phyloP scores from a whole-genome alignment of 2,329 filamentous ascomycete species.

The Colletotrichum aenigma region DNA sequence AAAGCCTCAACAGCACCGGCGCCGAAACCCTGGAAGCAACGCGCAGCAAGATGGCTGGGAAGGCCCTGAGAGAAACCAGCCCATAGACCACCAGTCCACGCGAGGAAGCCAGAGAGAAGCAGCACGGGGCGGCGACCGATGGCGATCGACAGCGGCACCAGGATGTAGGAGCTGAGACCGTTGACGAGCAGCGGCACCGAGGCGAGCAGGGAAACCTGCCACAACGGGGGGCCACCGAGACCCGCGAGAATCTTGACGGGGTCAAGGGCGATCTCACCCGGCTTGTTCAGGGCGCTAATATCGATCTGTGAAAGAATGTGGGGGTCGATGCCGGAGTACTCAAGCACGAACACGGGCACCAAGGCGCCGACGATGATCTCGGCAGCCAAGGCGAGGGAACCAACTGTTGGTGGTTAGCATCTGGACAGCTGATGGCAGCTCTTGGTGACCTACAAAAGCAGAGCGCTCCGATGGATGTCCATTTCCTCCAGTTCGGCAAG shows the following conservation, averaged over 20 bases:
- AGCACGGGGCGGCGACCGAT: constrained; percentile 40
- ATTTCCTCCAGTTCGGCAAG: constrained; percentile 33
- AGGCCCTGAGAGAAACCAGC: constrained; percentile 35
- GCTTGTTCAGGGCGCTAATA: constrained; percentile 19
- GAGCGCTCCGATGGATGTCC: constrained; percentile 30
- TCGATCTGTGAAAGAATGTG: constrained; percentile 29
- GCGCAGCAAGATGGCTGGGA: constrained; percentile 33
- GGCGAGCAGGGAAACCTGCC: constrained; percentile 32
- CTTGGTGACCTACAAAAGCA: constrained; percentile 31
- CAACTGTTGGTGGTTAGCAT: constrained; percentile 3
- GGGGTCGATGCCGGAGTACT: constrained; percentile 36
- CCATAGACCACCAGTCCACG: constrained; percentile 39
- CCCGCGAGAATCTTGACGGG: constrained; percentile 32
- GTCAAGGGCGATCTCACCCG: constrained; percentile 25
- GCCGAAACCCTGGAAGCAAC: constrained; percentile 37
- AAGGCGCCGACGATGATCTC: constrained; percentile 31
- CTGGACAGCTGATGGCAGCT: too few species aligned
- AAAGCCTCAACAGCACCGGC: constrained; percentile 39
- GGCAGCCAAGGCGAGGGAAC: constrained; percentile 19
- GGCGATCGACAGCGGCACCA: constrained; percentile 40
- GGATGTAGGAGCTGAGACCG: constrained; percentile 37
- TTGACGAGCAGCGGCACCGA: constrained; percentile 39
- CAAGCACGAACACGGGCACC: constrained; percentile 36
- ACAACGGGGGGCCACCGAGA: constrained; percentile 30
- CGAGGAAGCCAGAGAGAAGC: constrained; percentile 33